Conservation (phyloP, 2,329 filamentous ascomycete genomes). For the Dryadomyces quercus-mongolicae region DNA sequence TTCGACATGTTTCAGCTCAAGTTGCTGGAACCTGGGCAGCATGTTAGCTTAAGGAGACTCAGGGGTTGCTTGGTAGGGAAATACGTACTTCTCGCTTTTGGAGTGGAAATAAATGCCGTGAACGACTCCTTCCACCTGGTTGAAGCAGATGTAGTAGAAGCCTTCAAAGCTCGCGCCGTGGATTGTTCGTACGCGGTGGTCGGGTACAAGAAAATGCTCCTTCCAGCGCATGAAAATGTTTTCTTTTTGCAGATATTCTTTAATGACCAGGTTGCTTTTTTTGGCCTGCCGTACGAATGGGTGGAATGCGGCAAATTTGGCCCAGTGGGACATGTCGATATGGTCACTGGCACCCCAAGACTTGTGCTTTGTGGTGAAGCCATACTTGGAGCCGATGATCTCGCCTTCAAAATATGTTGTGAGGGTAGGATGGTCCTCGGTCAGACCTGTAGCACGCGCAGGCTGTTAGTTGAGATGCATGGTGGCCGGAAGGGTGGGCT, state of each 20-base stretch:
- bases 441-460: conserved; percentile 51
- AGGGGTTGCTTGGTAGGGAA: not conserved
- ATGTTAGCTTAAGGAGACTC: not conserved
- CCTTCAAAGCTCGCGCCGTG: conserved; percentile 93
- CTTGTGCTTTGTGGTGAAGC: conserved; percentile 81
- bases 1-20: conserved; percentile 80
- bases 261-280: conserved; percentile 42
- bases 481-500: not conserved
- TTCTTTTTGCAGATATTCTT: conserved; percentile 67
- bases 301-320: conserved; percentile 75
- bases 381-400: conserved; percentile 89
- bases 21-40: conserved; percentile 65
- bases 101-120: conserved; percentile 96
- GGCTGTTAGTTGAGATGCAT: not conserved
- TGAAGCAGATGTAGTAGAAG: conserved; percentile 99
- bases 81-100: conserved; percentile 85
- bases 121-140: conserved; percentile 75
- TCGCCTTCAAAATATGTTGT: conserved; percentile 98
- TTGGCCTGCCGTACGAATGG: conserved; percentile 53
- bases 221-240: conserved; percentile 99
- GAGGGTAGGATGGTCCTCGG: conserved; percentile 90
- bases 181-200: conserved; percentile 84
- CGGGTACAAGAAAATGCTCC: conserved; percentile 91
- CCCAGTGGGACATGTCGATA: conserved; percentile 88
- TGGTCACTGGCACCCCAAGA: conserved; percentile 88